Evolutionary conservation across 176 grass and related monocot species (phyloP).

Genomic region (Aegilops umbellulata): DNA sequence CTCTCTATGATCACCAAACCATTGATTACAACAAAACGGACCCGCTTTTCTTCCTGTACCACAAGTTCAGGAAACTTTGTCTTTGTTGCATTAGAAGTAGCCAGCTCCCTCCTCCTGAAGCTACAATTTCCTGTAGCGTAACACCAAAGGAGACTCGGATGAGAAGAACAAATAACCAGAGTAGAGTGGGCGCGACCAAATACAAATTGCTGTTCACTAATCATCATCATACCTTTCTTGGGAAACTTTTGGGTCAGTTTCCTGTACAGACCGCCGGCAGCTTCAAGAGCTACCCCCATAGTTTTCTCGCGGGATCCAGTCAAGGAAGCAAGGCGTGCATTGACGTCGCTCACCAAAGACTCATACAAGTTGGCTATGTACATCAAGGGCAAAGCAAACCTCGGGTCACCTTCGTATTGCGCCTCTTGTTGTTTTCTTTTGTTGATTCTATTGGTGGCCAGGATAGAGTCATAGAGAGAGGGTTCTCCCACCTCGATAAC

Average conservation of each 20-base stretch:
- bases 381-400: constrained; percentile 85
- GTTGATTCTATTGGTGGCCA: constrained; percentile 49
- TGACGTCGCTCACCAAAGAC: constrained; percentile 69
- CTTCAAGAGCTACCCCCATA: constrained; percentile 86
- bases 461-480: constrained; percentile 32
- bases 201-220: neutral
- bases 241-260: constrained; percentile 81
- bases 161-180: constrained; percentile 2
- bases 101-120: constrained; percentile 91
- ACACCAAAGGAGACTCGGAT: constrained; percentile 25
- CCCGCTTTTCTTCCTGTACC: constrained; percentile 87
- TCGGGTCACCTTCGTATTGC: constrained; percentile 68
- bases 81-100: constrained; percentile 76
- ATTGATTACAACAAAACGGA: constrained; percentile 94
- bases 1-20: constrained; percentile 73
- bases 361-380: constrained; percentile 92
- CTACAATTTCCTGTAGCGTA: constrained; percentile 55
- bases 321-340: constrained; percentile 60
- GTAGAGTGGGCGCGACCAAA: neutral
- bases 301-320: constrained; percentile 61
- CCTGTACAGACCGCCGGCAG: constrained; percentile 89
- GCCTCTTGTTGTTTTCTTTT: constrained; percentile 77
- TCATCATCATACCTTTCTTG: constrained; percentile 53
- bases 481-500: constrained; percentile 66
- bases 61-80: constrained; percentile 87